phyloP scores from a whole-genome alignment of 257 asterid genomes.

The Solanum stenotomum region DNA sequence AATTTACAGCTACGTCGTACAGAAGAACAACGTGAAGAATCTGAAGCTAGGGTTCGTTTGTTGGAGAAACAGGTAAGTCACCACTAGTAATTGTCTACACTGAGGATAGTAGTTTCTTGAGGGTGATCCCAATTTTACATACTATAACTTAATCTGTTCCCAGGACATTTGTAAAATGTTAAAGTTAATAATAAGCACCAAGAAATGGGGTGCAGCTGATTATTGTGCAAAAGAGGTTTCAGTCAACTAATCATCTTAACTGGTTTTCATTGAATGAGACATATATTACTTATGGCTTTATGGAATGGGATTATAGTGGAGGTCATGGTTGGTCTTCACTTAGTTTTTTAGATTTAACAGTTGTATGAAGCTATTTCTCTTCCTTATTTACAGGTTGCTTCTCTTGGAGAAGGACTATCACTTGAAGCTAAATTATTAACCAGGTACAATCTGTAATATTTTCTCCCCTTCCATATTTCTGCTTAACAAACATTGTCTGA shows the following conservation, averaged over 20 bases:
- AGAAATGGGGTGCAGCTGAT: background rate
- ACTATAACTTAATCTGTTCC: background rate
- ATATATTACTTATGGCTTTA: background rate
- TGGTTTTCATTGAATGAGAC: background rate
- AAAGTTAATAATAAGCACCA: background rate
- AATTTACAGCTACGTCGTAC: slow-evolving; percentile 70
- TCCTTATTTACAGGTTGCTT: slow-evolving; percentile 60
- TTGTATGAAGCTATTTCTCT: background rate
- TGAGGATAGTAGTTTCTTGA: background rate
- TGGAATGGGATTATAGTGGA: background rate
- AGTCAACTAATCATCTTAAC: background rate
- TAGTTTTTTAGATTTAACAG: background rate
- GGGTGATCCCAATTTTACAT: background rate
- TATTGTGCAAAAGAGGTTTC: background rate
- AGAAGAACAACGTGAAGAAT: slow-evolving; percentile 89
- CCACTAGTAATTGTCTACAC: background rate
- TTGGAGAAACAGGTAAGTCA: slow-evolving; percentile 81
- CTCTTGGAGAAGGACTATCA: slow-evolving; percentile 94
- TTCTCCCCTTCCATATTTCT: slow-evolving; percentile 10
- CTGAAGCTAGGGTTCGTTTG: slow-evolving; percentile 89
- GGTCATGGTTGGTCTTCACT: background rate
- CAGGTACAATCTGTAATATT: slow-evolving; percentile 41
- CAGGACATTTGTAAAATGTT: background rate
- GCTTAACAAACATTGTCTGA: slow-evolving; percentile 21
- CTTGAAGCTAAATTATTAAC: slow-evolving; percentile 87